Evolutionary conservation across 495 filamentous ascomycete species (phyloP).

Genomic region (Podospora pseudocomata): DNA sequence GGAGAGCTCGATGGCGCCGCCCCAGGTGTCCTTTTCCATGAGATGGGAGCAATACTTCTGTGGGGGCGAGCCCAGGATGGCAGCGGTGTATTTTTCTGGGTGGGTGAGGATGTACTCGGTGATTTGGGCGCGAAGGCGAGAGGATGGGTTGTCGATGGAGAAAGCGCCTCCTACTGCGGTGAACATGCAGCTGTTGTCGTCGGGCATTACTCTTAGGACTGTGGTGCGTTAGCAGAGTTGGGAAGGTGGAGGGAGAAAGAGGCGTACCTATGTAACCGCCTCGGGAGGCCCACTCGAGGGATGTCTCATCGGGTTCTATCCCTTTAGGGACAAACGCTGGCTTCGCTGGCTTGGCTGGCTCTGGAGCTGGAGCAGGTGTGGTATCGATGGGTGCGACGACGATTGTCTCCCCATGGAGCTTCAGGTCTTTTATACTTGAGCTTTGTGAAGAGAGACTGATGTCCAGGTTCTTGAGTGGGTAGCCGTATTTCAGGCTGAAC

Average conservation of each 20-base stretch:
- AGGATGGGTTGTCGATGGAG: constrained; percentile 32
- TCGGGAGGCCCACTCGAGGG: constrained; percentile 31
- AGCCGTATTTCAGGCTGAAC: constrained; percentile 84
- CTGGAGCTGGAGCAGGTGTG: neutral
- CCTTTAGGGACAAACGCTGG: constrained; percentile 29
- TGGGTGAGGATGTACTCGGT: constrained; percentile 75
- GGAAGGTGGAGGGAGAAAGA: neutral
- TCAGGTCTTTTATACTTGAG: constrained; percentile 46
- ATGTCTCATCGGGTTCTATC: constrained; percentile 37
- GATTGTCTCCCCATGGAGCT: constrained; percentile 77
- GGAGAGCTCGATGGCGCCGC: constrained; percentile 83
- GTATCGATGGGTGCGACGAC: constrained; percentile 53
- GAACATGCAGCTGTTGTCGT: constrained; percentile 95
- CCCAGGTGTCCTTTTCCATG: constrained; percentile 76
- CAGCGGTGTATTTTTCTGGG: constrained; percentile 65
- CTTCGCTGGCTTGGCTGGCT: constrained; percentile 7
- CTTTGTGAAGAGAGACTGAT: constrained; percentile 41
- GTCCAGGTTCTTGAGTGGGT: constrained; percentile 69
- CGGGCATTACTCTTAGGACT: constrained; percentile 92
- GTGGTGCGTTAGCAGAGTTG: neutral
- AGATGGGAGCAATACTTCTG: constrained; percentile 85
- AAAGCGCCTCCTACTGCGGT: constrained; percentile 80
- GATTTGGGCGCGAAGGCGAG: constrained; percentile 72
- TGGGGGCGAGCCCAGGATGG: constrained; percentile 69
- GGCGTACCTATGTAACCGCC: constrained; percentile 31